Base-by-base conservation (phyloP, 345 rosid genomes). In the Bretschneidera sinensis region DNA sequence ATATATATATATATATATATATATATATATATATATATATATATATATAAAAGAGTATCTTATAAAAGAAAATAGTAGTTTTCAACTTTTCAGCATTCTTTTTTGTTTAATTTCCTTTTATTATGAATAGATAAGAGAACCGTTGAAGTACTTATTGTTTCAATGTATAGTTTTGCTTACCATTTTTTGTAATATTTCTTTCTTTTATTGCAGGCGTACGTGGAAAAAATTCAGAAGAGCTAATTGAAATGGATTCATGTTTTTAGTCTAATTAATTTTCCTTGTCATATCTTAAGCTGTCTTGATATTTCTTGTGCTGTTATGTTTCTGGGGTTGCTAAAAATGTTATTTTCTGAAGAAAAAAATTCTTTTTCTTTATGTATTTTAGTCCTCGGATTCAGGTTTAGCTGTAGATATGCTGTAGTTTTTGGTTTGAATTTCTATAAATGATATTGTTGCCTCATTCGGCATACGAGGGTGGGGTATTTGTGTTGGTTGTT, bases 181-280 rank as follows among this genome's bases (percentile, higher is more conserved):
- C 15, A 9, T 39, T 13, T 39, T 39, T 39, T 14, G 39, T 48
- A n/a, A 15, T 16, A 28, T n/a, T 14, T 57, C 31, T 51, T 24
- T 43, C 17, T 48, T 60, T 49, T 17, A 25, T 49, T 70, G 78
- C 87, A 82, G 87, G 87, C 84, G 0, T 79, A 82, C 24, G 80
- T 79, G 68, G 84, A 79, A 61, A 82, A 82, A 65, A 63, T 70
- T 61, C 78, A 73, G 70, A 79, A 82, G 75, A 76, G 72, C 64
- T 69, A 65, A 76, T 71, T 55, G 73, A 72, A 77, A 60, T 16
- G 67, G 69, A 24, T n/a, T 54, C 28, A 21, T 57, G 43, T 17
- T 43, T 57, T 48, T 31, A 22, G 18, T 56, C 23, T 20, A n/a
- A 31, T 57, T 39, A 20, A 5, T 60, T 45, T 54, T 24, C 64